Evolutionary conservation across 2,329 filamentous ascomycete genomes (phyloP), one percentile per base, ranked within the genome.

Genomic region (Herpomyces periplanetae): DNA sequence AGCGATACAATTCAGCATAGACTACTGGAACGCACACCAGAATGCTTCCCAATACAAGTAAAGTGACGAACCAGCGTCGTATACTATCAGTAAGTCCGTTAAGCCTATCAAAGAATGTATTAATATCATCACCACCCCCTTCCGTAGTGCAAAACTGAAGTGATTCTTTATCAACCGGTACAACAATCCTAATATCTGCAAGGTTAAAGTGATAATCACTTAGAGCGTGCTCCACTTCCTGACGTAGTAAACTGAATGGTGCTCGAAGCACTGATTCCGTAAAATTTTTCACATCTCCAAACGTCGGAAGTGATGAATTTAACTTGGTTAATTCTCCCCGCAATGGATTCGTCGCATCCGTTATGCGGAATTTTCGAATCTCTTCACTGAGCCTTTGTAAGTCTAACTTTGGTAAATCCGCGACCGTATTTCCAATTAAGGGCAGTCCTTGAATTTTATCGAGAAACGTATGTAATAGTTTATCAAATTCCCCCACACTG

Each of bases 221-320:
- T n/a, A n/a, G n/a, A n/a, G n/a, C n/a, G n/a, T n/a, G n/a, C n/a
- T n/a, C n/a, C n/a, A n/a, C n/a, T n/a, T n/a, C n/a, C n/a, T n/a
- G n/a, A n/a, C n/a, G n/a, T n/a, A n/a, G n/a, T n/a, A n/a, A n/a
- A 29, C 75, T 50, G 35, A 96, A 91, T 0, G 80, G 80, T 1
- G 60, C 40, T 2, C 56, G 47, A 21, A 91, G 61, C 15, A 64
- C 53, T 21, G 49, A 48, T 27, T 65, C 50, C 8, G 71, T 75
- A 30, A 71, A 45, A 26, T 87, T 73, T 31, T 75, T 55, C 20
- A 87, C 65, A 24, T 85, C 44, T 10, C 56, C 50, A 33, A 91
- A 91, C 2, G 51, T 63, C 0, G 75, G 80, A 6, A 91, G 59
- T 2, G 64, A 59, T 11, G 47, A 40, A 34, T 87, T 75, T 27